Conservation (phyloP, 192 early-diverging fungal genomes). For the Rhizophagus sp. region DNA sequence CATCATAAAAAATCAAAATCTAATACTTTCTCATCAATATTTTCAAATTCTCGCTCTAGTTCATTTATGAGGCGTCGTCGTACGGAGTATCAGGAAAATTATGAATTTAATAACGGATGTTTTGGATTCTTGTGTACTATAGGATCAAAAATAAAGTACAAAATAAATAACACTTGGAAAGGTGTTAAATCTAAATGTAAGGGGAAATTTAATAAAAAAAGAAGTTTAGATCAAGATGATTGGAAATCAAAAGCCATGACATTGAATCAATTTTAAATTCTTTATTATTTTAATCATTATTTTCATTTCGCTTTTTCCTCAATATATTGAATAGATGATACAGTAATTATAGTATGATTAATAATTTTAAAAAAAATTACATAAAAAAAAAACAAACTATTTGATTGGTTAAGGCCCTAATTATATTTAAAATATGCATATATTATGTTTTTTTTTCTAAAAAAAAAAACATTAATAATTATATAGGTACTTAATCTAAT, state of each 20-base stretch:
- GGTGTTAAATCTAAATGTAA: background rate
- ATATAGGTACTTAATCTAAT: no score
- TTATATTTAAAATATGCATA: no score
- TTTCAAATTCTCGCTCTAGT: background rate
- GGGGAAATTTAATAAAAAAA: background rate
- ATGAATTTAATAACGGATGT: background rate
- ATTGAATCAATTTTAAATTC: no score
- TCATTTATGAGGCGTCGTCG: background rate
- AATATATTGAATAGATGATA: no score
- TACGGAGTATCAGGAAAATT: background rate
- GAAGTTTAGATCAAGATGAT: background rate
- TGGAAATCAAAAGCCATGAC: background rate
- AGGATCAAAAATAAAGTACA: background rate
- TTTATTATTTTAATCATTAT: no score
- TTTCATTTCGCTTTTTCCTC: no score
- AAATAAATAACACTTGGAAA: background rate
- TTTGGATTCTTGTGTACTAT: background rate
- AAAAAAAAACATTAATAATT: no score
- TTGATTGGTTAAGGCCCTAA: no score
- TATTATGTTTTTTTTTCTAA: no score
- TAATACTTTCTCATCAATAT: background rate
- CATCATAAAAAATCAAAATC: background rate
- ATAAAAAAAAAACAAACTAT: no score
- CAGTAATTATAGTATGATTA: no score
- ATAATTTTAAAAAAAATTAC: no score